Evolutionary conservation across 345 rosid genomes (phyloP).

Genomic region (Pugionium cornutum): DNA sequence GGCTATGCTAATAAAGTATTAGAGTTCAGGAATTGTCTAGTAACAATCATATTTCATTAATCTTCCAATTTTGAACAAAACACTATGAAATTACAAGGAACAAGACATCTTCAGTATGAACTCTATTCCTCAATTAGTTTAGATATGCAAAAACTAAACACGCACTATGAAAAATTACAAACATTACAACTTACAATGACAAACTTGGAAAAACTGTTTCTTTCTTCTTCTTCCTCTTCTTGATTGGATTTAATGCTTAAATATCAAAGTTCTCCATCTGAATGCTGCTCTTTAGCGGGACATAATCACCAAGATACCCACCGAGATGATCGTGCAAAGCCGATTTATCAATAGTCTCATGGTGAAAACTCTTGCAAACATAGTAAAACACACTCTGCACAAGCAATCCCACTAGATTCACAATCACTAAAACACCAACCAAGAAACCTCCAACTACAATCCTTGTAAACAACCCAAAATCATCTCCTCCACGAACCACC

Average conservation of each 20-base stretch:
- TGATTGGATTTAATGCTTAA: slow-evolving; percentile 32
- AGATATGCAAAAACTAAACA: slow-evolving; percentile 32
- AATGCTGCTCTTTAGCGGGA: slow-evolving; percentile 83
- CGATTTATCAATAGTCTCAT: slow-evolving; percentile 72
- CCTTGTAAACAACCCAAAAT: slow-evolving; percentile 53
- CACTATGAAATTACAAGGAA: slow-evolving; percentile 29
- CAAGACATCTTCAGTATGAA: slow-evolving; percentile 25
- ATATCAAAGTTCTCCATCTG: slow-evolving; percentile 85
- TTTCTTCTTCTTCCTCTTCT: neutral
- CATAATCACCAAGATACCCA: slow-evolving; percentile 93
- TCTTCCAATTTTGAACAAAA: slow-evolving; percentile 25
- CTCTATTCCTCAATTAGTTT: slow-evolving; percentile 19
- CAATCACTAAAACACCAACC: slow-evolving; percentile 81
- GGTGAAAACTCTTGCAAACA: slow-evolving; percentile 91
- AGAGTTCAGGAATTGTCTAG: slow-evolving; percentile 14
- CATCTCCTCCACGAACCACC: slow-evolving; percentile 80
- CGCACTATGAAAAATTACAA: slow-evolving; percentile 30
- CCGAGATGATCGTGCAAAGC: slow-evolving; percentile 87
- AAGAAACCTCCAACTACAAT: slow-evolving; percentile 76
- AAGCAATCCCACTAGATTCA: slow-evolving; percentile 79
- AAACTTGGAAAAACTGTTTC: slow-evolving; percentile 17
- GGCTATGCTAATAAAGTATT: neutral
- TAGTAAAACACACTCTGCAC: slow-evolving; percentile 93
- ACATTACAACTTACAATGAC: slow-evolving; percentile 33
- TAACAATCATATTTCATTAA: slow-evolving; percentile 31